phyloP scores from a whole-genome alignment of 2,329 filamentous ascomycete genomes.

The Tolypocladium sp. region DNA sequence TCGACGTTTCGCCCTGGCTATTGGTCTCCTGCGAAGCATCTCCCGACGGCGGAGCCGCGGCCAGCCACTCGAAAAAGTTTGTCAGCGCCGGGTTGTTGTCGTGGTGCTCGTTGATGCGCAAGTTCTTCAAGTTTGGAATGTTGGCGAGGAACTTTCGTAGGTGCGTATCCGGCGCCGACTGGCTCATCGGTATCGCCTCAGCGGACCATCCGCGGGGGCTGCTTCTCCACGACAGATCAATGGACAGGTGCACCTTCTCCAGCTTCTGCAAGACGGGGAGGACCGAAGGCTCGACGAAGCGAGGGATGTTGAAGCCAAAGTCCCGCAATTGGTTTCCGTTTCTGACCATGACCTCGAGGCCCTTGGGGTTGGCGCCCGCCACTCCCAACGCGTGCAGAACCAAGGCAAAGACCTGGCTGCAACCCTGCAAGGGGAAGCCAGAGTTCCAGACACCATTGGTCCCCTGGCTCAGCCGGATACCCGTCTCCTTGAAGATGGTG shows the following conservation, averaged over 20 bases:
- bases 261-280: slow-evolving; percentile 33
- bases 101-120: slow-evolving; percentile 18
- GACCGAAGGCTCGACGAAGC: slow-evolving; percentile 24
- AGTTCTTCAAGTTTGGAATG: slow-evolving; percentile 33
- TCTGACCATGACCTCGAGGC: slow-evolving; percentile 39
- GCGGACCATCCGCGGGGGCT: background rate
- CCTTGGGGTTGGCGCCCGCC: slow-evolving; percentile 24
- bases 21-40: background rate
- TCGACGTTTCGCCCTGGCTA: background rate
- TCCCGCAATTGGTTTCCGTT: slow-evolving; percentile 22
- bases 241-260: slow-evolving; percentile 28
- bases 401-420: slow-evolving; percentile 26
- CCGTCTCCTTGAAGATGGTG: slow-evolving; percentile 26
- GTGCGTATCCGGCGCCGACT: slow-evolving; percentile 3
- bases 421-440: slow-evolving; percentile 9
- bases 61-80: slow-evolving; percentile 8
- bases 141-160: slow-evolving; percentile 15
- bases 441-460: slow-evolving; percentile 3
- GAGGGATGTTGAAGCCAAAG: slow-evolving; percentile 36
- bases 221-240: slow-evolving; percentile 11
- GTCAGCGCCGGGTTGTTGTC: background rate
- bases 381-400: slow-evolving; percentile 33
- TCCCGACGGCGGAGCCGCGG: background rate
- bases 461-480: slow-evolving; percentile 10
- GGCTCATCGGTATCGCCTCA: too few species aligned